Evolutionary conservation across 2,329 filamentous ascomycete species (phyloP).

Genomic region (Davidsoniella australis): DNA sequence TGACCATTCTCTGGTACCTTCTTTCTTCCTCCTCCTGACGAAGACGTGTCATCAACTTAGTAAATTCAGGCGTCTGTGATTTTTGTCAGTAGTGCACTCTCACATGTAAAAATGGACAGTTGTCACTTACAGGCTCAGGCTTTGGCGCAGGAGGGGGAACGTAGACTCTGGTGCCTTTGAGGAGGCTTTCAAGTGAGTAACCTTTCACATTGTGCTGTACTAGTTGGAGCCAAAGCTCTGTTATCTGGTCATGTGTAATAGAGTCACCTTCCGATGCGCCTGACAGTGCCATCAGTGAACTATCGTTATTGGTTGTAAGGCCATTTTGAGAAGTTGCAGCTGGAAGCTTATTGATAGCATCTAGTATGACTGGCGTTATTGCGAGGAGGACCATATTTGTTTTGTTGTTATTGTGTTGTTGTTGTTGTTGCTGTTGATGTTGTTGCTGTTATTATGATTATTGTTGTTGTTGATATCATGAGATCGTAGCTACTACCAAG

Average conservation of each 20-base stretch:
- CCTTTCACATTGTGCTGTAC: slow-evolving; percentile 19
- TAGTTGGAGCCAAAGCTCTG: slow-evolving; percentile 41
- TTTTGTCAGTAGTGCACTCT: slow-evolving; percentile 11
- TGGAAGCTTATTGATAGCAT: slow-evolving; percentile 31
- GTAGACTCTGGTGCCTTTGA: slow-evolving; percentile 58
- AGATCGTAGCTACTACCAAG: too few species aligned
- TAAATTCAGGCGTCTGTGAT: slow-evolving; percentile 58
- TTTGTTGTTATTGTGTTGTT: background rate
- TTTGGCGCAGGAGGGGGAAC: slow-evolving; percentile 66
- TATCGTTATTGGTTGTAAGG: slow-evolving; percentile 3
- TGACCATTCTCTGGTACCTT: slow-evolving; percentile 66
- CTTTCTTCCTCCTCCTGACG: slow-evolving; percentile 68
- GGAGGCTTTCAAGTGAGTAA: slow-evolving; percentile 48
- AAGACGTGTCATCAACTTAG: slow-evolving; percentile 70
- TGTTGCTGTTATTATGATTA: background rate
- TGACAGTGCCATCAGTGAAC: background rate
- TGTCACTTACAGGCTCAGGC: slow-evolving; percentile 48
- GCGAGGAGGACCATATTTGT: slow-evolving; percentile 57
- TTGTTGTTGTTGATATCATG: background rate
- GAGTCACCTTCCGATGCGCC: slow-evolving; percentile 39
- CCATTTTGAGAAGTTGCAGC: background rate
- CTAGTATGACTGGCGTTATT: slow-evolving; percentile 53
- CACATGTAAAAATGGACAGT: slow-evolving; percentile 8
- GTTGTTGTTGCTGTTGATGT: background rate
- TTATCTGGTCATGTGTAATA: slow-evolving; percentile 53